phyloP scores from a whole-genome alignment of 1,139 yeast species.

The Pichia cactophila region DNA sequence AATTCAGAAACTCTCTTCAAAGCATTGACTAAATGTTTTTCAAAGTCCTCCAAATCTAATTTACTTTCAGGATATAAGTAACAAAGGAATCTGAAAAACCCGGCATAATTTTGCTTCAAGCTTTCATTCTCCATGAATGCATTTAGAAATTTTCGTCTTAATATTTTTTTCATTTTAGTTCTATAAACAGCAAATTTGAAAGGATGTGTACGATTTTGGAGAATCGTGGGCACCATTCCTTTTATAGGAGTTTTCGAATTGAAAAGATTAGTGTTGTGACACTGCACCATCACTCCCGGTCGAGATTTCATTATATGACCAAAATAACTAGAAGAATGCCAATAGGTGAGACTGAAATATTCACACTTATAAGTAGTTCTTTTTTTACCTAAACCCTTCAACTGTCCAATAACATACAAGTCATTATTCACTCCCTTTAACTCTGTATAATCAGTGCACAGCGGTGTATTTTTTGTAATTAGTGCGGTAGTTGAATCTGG shows the following conservation, averaged over 20 bases:
- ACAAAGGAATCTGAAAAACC: constrained; percentile 39
- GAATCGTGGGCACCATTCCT: constrained; percentile 21
- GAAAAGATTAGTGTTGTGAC: constrained; percentile 23
- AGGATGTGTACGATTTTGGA: constrained; percentile 18
- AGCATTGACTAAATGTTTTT: constrained; percentile 28
- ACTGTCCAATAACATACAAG: constrained; percentile 12
- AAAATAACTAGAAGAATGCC: constrained; percentile 40
- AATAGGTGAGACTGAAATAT: constrained; percentile 31
- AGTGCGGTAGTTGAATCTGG: constrained; percentile 14
- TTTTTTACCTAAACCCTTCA: constrained; percentile 5
- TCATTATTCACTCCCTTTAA: constrained; percentile 24
- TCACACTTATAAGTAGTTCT: constrained; percentile 23
- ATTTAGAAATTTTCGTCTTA: constrained; percentile 27
- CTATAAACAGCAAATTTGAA: constrained; percentile 38
- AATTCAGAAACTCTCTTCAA: constrained; percentile 25
- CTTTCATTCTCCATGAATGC: constrained; percentile 11
- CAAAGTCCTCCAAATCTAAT: constrained; percentile 29
- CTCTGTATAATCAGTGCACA: constrained; percentile 7
- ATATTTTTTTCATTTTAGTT: constrained; percentile 37
- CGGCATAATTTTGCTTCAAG: constrained; percentile 30
- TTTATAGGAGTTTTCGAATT: constrained; percentile 11
- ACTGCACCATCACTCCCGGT: constrained; percentile 35
- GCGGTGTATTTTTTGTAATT: constrained; percentile 12
- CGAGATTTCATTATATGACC: constrained; percentile 42
- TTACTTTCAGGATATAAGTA: constrained; percentile 33